Percentiles rank a stretch among this genome's conserved stretches.
phyloP scores from a whole-genome alignment of 805 yeast species.

The Starmerella powellii region DNA sequence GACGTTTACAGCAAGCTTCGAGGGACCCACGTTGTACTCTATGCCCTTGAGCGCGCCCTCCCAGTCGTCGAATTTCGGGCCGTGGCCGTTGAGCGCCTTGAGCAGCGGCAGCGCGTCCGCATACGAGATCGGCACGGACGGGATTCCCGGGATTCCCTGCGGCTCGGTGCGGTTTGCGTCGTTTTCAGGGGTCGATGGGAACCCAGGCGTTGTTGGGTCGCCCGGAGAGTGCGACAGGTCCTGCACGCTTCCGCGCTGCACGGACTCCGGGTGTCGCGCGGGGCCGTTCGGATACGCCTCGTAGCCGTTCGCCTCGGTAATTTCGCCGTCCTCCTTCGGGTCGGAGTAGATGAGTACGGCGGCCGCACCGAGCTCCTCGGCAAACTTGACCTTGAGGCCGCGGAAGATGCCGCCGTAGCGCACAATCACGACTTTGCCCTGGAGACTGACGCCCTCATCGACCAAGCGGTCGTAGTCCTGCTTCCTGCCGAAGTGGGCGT shows the following conservation, averaged over 20 bases:
- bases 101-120: constrained; percentile 53
- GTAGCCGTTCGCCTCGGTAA: constrained; percentile 45
- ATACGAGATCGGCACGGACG: constrained; percentile 58
- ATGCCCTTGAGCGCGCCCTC: constrained; percentile 35
- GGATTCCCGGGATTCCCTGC: constrained; percentile 47
- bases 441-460: constrained; percentile 38
- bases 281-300: constrained; percentile 63
- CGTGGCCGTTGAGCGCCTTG: constrained; percentile 45
- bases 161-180: constrained; percentile 38
- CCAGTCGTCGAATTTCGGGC: constrained; percentile 35
- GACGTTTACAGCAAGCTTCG: constrained; percentile 38
- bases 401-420: constrained; percentile 58
- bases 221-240: constrained; percentile 54
- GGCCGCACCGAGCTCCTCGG: constrained; percentile 56
- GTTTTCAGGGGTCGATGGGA: constrained; percentile 42
- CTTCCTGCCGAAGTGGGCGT: constrained; percentile 55
- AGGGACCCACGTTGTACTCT: constrained; percentile 45
- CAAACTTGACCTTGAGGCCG: constrained; percentile 65
- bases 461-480: constrained; percentile 45
- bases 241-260: constrained; percentile 66
- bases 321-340: constrained; percentile 44
- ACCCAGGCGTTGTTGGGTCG: constrained; percentile 69
- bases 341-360: constrained; percentile 61
- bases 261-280: constrained; percentile 62
- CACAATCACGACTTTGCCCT: constrained; percentile 51